A percentile compares a stretch with the other conserved stretches of the same genome.
Evolutionary conservation across 1,284 basidiomycete species (phyloP).

Genomic region (Microstroma glucosiphilum): DNA sequence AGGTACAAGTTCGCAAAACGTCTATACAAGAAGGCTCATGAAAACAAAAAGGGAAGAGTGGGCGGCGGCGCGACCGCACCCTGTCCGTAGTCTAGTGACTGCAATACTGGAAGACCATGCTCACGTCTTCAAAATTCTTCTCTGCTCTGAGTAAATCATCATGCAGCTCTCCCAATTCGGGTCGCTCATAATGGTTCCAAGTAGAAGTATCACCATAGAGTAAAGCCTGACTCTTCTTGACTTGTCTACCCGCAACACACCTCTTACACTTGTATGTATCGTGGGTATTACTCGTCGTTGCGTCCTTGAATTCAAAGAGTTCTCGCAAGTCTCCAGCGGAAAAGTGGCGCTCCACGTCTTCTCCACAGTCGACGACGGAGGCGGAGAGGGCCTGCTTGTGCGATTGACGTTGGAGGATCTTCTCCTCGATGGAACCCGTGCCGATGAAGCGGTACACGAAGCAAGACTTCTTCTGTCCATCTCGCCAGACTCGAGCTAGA

Average conservation of each 20-base stretch:
- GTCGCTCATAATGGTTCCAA: slow-evolving; percentile 95
- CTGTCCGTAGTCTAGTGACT: slow-evolving; percentile 24
- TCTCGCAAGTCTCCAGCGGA: slow-evolving; percentile 81
- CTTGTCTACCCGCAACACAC: slow-evolving; percentile 80
- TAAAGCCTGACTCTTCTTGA: slow-evolving; percentile 73
- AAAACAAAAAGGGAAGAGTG: too few species aligned
- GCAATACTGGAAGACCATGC: slow-evolving; percentile 53
- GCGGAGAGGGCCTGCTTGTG: slow-evolving; percentile 95
- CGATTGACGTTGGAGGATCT: slow-evolving; percentile 84
- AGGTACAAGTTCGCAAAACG: too few species aligned
- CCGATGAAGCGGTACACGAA: slow-evolving; percentile 98
- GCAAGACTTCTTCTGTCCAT: slow-evolving; percentile 89
- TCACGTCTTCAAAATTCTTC: slow-evolving; percentile 70
- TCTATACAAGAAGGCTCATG: too few species aligned
- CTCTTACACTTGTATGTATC: slow-evolving; percentile 76
- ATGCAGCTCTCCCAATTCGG: slow-evolving; percentile 80
- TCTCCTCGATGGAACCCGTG: slow-evolving; percentile 97
- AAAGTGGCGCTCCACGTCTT: slow-evolving; percentile 92
- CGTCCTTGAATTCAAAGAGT: slow-evolving; percentile 83
- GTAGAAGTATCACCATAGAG: slow-evolving; percentile 95
- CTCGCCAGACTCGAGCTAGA: slow-evolving; percentile 96
- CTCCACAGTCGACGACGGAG: slow-evolving; percentile 86
- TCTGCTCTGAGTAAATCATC: slow-evolving; percentile 92
- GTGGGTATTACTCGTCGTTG: slow-evolving; percentile 86
- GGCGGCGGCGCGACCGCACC: too few species aligned